phyloP scores from a whole-genome alignment of 2,329 filamentous ascomycete genomes.

The Verticillium tricorpus region DNA sequence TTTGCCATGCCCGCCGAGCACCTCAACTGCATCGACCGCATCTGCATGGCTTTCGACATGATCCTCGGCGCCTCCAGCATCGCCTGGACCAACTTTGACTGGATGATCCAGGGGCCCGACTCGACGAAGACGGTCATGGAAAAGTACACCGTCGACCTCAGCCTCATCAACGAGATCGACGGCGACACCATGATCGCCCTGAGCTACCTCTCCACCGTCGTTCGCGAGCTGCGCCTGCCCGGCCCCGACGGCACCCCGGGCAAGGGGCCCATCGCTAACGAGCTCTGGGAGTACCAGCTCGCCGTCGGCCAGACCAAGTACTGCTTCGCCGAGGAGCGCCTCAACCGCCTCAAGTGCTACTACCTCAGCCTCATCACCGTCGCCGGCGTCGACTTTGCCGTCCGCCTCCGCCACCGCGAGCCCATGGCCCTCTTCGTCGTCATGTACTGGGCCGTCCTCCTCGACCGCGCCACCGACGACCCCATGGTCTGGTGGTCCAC shows the following conservation, averaged over 20 bases:
- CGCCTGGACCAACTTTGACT: background rate
- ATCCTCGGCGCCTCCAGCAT: constrained; percentile 2
- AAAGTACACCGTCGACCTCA: background rate
- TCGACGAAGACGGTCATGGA: background rate
- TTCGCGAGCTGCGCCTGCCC: background rate
- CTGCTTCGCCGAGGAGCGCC: constrained; percentile 29
- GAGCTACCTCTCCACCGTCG: background rate
- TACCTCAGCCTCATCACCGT: constrained; percentile 23
- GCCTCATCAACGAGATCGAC: constrained; percentile 4
- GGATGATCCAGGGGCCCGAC: constrained; percentile 1
- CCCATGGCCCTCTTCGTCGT: constrained; percentile 31
- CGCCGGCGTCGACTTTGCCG: constrained; percentile 24
- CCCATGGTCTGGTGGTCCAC: background rate
- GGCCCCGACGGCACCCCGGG: background rate
- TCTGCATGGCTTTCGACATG: constrained; percentile 5
- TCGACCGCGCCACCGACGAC: constrained; percentile 12
- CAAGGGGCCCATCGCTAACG: constrained; percentile 1
- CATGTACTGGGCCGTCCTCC: constrained; percentile 32
- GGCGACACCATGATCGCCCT: constrained; percentile 4
- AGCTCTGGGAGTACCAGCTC: constrained; percentile 3
- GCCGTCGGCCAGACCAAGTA: constrained; percentile 9
- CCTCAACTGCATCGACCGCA: constrained; percentile 1
- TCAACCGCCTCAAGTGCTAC: constrained; percentile 21
- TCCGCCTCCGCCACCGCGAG: constrained; percentile 22
- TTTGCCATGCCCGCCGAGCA: constrained; percentile 1